Base-by-base conservation (phyloP, 257 asterid species). In the Haberlea rhodopensis region DNA sequence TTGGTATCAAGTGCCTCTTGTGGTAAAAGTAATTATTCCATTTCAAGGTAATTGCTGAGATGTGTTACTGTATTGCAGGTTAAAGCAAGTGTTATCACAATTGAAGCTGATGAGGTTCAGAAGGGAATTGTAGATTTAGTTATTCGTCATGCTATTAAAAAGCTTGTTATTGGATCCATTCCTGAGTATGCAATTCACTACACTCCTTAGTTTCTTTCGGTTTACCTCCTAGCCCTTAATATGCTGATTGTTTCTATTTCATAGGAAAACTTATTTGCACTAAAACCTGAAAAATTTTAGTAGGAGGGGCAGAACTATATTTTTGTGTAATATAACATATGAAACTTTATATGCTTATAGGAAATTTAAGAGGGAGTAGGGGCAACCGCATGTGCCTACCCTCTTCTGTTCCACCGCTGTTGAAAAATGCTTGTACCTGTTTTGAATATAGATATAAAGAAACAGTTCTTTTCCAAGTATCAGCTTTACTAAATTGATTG, bases 141-240 rank as follows among this genome's bases (percentile, higher is more conserved):
- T 62, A 78, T 83, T 71, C 71, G 60, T 37, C 82, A 80, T 54
- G 62, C 52, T 63, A 78, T 84, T 37, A 68, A 56, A 70, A 88
- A 81, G 79, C 94, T 91, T 54, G 90, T 88, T 48, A 71, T 88
- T 56, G 97, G 95, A 80, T 85, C 94, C 53, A 65, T 74, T 55
- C 89, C 95, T 20, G 88, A 74, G 97, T 91, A 88, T 25, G 79
- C 60, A 32, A 8, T 67, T 71, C 71, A 16, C 58, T 76, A 67
- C 68, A 53, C 37, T 70, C 62, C 24, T 43, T 24, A 19, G 34
- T 73, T 70, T 1, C 31, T 56, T 15, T 62, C 45, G n/a, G 18
- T 63, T 34, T 53, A 60, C 37, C 32, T 43, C 62, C 25, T 23
- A 10, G 16, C 63, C 51, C 22, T 62, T n/a, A 28, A 51, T 62